Base-by-base conservation (phyloP, 2,329 filamentous ascomycete genomes). In the Alternaria angustiovoidea region DNA sequence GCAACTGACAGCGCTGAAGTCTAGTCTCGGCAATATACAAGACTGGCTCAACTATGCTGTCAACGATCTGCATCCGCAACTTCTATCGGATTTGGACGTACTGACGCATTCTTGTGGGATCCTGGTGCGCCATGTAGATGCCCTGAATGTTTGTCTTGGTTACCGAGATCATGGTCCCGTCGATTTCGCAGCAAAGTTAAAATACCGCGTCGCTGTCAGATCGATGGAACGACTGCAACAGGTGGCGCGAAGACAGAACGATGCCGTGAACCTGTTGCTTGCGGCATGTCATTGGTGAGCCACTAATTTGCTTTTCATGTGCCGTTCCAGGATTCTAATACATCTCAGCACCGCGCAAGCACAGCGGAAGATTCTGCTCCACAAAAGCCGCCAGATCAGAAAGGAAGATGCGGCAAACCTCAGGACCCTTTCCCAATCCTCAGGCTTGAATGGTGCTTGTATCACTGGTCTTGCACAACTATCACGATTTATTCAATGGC, bases 361-460 rank as follows among this genome's bases (percentile, higher is more conserved):
- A 34, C 75, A 78, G 49, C 70, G 75, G 53, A 78, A 78, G 60
- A 78, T 78, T 12, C 55, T 78, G 11, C 64, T 78, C 20, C 67
- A 78, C 64, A 78, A 78, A 56, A 75, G 72, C 49, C 72, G 74
- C 44, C 73, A 77, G 43, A 77, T 77, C 38, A 71, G 72, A 26
- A 72, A 73, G 46, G 72, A 75, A 55, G 74, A 77, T 54, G 65
- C 67, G n/a, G 49, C 41, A 66, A 73, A 34, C 65, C 70, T 76
- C n/a, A 68, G 63, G 38, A 70, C 72, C 2, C 63, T 77, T 18
- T 68, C 70, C 14, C 68, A 68, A 30, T 75, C 71, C 7, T 75
- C 74, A 5, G 71, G 57, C 53, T 69, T 69, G 59, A 72, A 76
- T 48, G 66, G 72, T 20, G 67, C 66, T 32, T 73, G 67, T 46